phyloP scores from a whole-genome alignment of 169 alveolate species.

The Amoebophrya sp. region DNA sequence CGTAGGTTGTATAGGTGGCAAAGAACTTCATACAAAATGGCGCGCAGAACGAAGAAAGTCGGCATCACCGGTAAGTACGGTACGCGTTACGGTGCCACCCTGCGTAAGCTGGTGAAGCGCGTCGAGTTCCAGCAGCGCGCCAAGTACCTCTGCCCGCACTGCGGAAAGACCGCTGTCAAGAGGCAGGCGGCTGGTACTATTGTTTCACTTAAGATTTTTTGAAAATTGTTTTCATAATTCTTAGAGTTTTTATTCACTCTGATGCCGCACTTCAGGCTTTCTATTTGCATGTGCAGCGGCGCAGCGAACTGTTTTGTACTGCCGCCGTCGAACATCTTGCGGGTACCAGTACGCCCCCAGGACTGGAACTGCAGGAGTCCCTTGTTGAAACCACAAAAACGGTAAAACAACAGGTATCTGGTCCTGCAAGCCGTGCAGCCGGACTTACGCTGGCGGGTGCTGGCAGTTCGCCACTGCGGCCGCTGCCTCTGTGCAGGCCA shows the following conservation, averaged over 20 bases:
- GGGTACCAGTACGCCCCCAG: too few relatives aligned
- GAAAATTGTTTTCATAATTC: too few relatives aligned
- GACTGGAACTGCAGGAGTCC: too few relatives aligned
- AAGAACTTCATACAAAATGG: too few relatives aligned
- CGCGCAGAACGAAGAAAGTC: slow-evolving; percentile 54
- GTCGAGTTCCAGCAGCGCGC: slow-evolving; percentile 84
- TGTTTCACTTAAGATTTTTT: too few relatives aligned
- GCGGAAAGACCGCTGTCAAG: slow-evolving; percentile 64
- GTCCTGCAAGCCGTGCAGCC: not conserved
- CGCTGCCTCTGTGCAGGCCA: not conserved
- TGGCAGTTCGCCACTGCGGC: not conserved
- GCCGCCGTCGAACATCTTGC: too few relatives aligned
- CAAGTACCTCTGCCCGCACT: slow-evolving; percentile 85
- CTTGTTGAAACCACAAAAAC: too few relatives aligned
- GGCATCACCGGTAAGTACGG: slow-evolving; percentile 96
- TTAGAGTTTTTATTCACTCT: too few relatives aligned
- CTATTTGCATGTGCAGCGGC: too few relatives aligned
- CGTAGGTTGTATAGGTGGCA: too few relatives aligned
- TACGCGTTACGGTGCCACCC: slow-evolving; percentile 95
- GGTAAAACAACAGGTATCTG: not conserved
- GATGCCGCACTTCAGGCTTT: too few relatives aligned
- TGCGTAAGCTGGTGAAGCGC: slow-evolving; percentile 90
- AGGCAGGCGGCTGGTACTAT: not conserved
- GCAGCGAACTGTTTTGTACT: too few relatives aligned
- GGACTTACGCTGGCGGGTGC: not conserved